These are phyloP conservation scores for Hypoxylon sp. DNA, from an alignment of 2,329 filamentous ascomycete species.

Conservation along the genomic window DNA sequence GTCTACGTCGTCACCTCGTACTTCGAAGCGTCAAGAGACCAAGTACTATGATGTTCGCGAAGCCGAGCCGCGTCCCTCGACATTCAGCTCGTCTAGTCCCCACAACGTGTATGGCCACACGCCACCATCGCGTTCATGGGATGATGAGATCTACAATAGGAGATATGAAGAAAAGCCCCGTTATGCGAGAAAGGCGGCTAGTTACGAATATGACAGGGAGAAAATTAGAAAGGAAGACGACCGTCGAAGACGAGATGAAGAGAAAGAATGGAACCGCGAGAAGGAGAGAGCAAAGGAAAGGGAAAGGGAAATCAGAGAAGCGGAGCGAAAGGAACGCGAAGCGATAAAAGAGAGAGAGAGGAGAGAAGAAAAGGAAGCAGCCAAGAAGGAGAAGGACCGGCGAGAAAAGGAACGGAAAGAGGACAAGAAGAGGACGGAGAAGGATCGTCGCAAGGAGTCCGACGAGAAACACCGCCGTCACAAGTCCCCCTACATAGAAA, in stretches of 20 bases:
- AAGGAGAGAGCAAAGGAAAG: constrained; percentile 47
- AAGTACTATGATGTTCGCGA: constrained; percentile 65
- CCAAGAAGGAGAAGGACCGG: constrained; percentile 55
- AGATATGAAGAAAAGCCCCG: constrained; percentile 61
- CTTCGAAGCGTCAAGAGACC: constrained; percentile 57
- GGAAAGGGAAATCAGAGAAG: constrained; percentile 44
- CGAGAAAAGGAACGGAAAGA: constrained; percentile 43
- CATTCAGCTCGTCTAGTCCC: constrained; percentile 57
- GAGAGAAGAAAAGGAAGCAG: constrained; percentile 56
- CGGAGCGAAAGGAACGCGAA: constrained; percentile 50
- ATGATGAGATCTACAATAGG: constrained; percentile 61
- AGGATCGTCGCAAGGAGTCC: constrained; percentile 51
- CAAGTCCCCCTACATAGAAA: constrained; percentile 48
- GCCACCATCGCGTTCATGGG: constrained; percentile 61
- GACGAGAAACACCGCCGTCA: constrained; percentile 52
- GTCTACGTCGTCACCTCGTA: constrained; percentile 63
- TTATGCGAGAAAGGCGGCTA: constrained; percentile 63
- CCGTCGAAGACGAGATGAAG: constrained; percentile 56
- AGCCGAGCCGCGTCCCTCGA: constrained; percentile 63
- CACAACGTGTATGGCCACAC: constrained; percentile 53
- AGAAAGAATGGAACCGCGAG: constrained; percentile 51
- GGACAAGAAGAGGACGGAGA: constrained; percentile 51
- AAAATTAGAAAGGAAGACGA: constrained; percentile 60
- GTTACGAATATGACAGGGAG: constrained; percentile 60
- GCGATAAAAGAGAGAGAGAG: constrained; percentile 52